Evolutionary conservation across 2,329 filamentous ascomycete genomes (phyloP).

Genomic region (Fusarium hostae): DNA sequence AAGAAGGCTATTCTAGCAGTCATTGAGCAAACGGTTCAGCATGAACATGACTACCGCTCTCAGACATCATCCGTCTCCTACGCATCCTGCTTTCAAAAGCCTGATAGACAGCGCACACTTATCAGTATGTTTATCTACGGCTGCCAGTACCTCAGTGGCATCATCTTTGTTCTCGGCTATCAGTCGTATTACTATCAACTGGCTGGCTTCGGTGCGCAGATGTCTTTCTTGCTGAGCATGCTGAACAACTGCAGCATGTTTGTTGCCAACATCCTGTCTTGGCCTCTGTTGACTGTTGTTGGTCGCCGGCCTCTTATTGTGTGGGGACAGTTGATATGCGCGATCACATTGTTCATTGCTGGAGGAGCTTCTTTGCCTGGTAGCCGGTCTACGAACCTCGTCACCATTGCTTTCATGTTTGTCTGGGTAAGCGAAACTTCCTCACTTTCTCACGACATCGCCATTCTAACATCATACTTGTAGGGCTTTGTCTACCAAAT

Average conservation of each 20-base stretch:
- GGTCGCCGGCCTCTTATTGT: slow-evolving; percentile 42
- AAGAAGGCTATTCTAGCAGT: slow-evolving; percentile 31
- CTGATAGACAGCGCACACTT: slow-evolving; percentile 54
- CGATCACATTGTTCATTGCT: neutral
- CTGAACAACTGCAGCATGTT: slow-evolving; percentile 53
- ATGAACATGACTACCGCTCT: neutral
- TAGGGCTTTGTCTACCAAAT: slow-evolving; percentile 51
- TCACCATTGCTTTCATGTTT: slow-evolving; percentile 45
- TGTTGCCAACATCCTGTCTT: slow-evolving; percentile 54
- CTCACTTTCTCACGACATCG: rapidly evolving
- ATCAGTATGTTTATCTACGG: slow-evolving; percentile 51
- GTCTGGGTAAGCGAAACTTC: neutral
- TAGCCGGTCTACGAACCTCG: neutral
- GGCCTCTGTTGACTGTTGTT: slow-evolving; percentile 51
- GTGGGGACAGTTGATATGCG: neutral
- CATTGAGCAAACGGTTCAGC: neutral
- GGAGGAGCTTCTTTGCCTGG: neutral
- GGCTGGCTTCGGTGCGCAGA: slow-evolving; percentile 52
- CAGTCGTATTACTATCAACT: slow-evolving; percentile 57
- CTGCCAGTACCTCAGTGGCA: slow-evolving; percentile 51
- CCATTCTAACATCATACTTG: neutral
- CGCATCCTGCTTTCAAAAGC: slow-evolving; percentile 53
- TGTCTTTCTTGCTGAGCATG: slow-evolving; percentile 54
- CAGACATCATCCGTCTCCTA: slow-evolving; percentile 52
- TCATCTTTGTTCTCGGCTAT: slow-evolving; percentile 52